Percentiles rank a stretch among this genome's conserved stretches.
phyloP scores from a whole-genome alignment of 208 protist species.

The Trypanosomatidae sp. region DNA sequence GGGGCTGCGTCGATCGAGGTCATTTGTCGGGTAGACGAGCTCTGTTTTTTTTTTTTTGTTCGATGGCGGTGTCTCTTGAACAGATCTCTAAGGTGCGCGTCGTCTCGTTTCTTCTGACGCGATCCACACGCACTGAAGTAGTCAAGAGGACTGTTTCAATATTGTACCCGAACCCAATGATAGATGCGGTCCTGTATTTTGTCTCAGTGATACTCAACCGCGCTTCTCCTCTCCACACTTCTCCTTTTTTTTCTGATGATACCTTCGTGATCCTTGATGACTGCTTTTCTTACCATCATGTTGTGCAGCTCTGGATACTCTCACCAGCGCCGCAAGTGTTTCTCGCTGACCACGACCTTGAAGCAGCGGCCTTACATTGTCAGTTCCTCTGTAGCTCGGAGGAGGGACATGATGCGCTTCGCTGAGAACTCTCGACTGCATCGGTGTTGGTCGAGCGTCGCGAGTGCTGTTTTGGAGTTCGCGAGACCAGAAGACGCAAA shows the following conservation, averaged over 20 bases:
- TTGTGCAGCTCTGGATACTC: neutral
- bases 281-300: no score
- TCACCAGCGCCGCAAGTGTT: neutral
- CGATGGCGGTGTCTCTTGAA: neutral
- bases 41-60: neutral
- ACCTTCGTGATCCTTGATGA: neutral
- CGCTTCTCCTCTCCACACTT: neutral
- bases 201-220: neutral
- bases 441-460: neutral
- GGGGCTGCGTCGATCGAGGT: neutral
- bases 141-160: neutral
- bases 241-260: neutral
- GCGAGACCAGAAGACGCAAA: constrained; percentile 26
- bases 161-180: neutral
- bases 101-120: neutral
- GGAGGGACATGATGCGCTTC: neutral
- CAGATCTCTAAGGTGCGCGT: neutral
- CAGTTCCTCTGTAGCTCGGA: neutral
- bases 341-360: neutral
- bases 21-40: neutral
- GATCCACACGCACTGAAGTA: no score
- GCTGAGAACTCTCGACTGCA: neutral
- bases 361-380: neutral
- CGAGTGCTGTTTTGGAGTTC: neutral
- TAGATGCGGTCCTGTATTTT: neutral